Base-by-base conservation (phyloP, 371 early-diverging fungal species). In the Rhizopus sp. region DNA sequence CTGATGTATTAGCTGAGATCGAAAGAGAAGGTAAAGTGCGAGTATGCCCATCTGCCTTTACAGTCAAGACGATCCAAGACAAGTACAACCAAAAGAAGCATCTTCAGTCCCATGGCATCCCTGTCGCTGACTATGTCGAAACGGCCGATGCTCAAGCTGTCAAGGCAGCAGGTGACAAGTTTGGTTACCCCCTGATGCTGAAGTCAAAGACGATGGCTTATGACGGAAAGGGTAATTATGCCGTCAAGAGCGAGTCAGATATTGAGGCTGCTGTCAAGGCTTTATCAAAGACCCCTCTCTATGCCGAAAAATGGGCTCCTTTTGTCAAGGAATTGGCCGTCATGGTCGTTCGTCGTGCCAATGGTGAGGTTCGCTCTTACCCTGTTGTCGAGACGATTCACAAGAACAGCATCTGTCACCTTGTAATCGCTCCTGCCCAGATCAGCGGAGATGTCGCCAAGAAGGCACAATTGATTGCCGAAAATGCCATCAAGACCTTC, bases 321-420 rank as follows among this genome's bases (percentile, higher is more conserved):
- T 98, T 94, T 71, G 78, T 73, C 49, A 91, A 93, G 64, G 98
- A 98, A 68, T 70, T 98, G 32, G 97, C 97, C 2, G 95, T 96
- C 23, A 96, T 98, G 95, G 97, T 98, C 6, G 95, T 92, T 3
- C 86, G 93, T 38, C 80, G 84, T 39, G 77, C 80, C n/a, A 81
- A 85, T 49, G 96, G 94, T 13, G 84, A 87, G 40, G 85, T 93
- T 0, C 83, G 80, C 4, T 81, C 91, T 1, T 98, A 98, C 64
- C 96, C 97, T 15, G 89, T 90, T 10, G 97, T 96, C 0, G 96
- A 98, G 70, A 98, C 98, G 13, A 87, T 96, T 6, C 97, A 98
- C 73, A 87, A 88, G 72, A 89, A 95, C 79, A 94, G 87, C 66
- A 92, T 98, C 16, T 97, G 97, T 69, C 94, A 94, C 73, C 67